Evolutionary conservation across 805 yeast species (phyloP).

Genomic region (Hanseniaspora osmophila): DNA sequence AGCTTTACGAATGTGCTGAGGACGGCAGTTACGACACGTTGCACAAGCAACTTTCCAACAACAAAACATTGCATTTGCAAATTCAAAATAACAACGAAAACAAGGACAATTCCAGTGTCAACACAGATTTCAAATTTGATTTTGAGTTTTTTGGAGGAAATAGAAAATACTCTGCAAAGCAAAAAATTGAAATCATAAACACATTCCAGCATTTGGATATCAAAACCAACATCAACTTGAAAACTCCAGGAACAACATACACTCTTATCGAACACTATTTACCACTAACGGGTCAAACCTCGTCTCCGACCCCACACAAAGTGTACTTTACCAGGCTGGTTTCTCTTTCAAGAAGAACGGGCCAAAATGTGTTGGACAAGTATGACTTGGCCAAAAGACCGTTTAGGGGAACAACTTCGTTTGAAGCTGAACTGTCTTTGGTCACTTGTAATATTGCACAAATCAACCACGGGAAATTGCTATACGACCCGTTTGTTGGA

Average conservation of each 20-base stretch:
- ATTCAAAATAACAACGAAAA: background rate
- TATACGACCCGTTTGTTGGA: constrained; percentile 93
- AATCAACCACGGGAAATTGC: constrained; percentile 45
- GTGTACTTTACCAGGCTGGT: constrained; percentile 70
- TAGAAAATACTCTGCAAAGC: constrained; percentile 25
- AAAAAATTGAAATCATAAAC: constrained; percentile 53
- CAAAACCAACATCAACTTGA: constrained; percentile 66
- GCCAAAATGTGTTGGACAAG: constrained; percentile 42
- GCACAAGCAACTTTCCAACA: constrained; percentile 30
- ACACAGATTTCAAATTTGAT: constrained; percentile 64
- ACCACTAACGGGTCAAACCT: constrained; percentile 28
- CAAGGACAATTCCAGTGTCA: constrained; percentile 19
- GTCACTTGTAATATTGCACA: constrained; percentile 81
- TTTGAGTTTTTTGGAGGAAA: constrained; percentile 63
- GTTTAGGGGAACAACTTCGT: constrained; percentile 90
- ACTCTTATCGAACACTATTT: constrained; percentile 64
- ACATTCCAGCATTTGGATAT: constrained; percentile 56
- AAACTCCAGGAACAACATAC: constrained; percentile 56
- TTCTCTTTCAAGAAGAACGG: constrained; percentile 45
- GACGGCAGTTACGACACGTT: constrained; percentile 43
- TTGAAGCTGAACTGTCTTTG: constrained; percentile 84
- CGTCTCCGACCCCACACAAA: constrained; percentile 35
- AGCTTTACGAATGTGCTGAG: constrained; percentile 53
- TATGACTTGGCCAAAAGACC: constrained; percentile 72
- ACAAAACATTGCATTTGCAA: constrained; percentile 5